Base-by-base conservation (phyloP, 2,329 filamentous ascomycete genomes). In the Bimuria novae-zelandiae region DNA sequence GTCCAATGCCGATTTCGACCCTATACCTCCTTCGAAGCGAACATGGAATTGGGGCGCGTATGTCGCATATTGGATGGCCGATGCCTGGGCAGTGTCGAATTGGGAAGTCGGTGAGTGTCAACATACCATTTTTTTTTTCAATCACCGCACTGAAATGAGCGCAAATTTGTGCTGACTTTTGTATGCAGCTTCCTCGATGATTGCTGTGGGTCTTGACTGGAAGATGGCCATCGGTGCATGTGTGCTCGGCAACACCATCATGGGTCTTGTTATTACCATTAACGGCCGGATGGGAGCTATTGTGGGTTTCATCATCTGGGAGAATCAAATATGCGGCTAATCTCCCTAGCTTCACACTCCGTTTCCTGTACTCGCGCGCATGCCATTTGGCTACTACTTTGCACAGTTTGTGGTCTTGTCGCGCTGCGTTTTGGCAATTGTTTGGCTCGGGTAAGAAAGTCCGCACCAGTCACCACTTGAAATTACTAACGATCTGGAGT, bases 21-120 rank as follows among this genome's bases (percentile, higher is more conserved):
- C 71, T 3, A 71, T 74, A 32, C 71, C 71, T 35, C 70, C 69
- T 7, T 72, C 69, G 8, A 73, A 72, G 60, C 67, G 71, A 23
- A 73, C 70, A 37, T 74, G 71, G 71, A 65, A 58, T 23, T 64
- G 63, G 55, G 63, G 61, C 30, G 67, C 70, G 0, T 73, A 67
- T 52, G 62, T 72, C 22, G 70, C 70, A 8, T 74, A 73, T 59
- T 74, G 71, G 71, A 73, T 73, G 69, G 70, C 71, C n/a, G 71
- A 74, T 60, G 70, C 69, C n/a, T 74, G 70, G 70, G 70, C 70
- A 23, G 70, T 73, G 2, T 71, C 69, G 25, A 74, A 73, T 27
- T 74, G 71, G 71, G 64, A 74, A 65, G 70, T 74, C 35, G 68
- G 65, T 67, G 50, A 50, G 65, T 59, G 10, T 6, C 21, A 5